A percentile compares a stretch with the other conserved stretches of the same genome.
These are phyloP conservation scores for Mycothermus thermophilus DNA, from an alignment of 495 filamentous ascomycete genomes.

Conservation along the genomic window DNA sequence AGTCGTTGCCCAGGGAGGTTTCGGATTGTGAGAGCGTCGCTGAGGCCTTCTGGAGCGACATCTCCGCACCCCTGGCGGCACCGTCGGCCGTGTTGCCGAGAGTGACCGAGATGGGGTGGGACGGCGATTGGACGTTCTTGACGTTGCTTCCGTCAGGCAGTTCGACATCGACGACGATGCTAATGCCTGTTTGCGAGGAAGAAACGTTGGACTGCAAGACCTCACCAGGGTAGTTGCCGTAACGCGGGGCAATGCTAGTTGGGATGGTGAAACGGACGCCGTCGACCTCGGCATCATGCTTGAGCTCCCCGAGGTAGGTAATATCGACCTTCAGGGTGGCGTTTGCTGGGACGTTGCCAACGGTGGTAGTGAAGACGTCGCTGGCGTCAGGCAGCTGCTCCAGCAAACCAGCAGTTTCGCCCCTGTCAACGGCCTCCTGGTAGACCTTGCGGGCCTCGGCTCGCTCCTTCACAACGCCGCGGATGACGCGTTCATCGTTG, in stretches of 20 bases:
- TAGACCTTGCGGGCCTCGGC: constrained; percentile 40
- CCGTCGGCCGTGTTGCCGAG: constrained; percentile 42
- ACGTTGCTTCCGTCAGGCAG: constrained; percentile 43
- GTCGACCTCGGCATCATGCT: constrained; percentile 48
- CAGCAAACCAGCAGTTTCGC: constrained; percentile 47
- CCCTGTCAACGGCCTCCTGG: constrained; percentile 38
- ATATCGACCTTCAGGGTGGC: constrained; percentile 42
- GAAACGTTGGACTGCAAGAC: constrained; percentile 6
- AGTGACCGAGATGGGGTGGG: constrained; percentile 50
- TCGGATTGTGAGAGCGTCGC: constrained; percentile 42
- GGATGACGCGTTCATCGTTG: constrained; percentile 32
- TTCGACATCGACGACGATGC: constrained; percentile 45
- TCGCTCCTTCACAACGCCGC: constrained; percentile 48
- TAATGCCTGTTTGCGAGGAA: constrained; percentile 29
- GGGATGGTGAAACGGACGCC: constrained; percentile 53
- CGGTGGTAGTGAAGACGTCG: constrained; percentile 50
- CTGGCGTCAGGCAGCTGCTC: constrained; percentile 42
- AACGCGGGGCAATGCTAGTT: constrained; percentile 46
- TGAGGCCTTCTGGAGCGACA: constrained; percentile 42
- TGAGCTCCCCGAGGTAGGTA: constrained; percentile 52
- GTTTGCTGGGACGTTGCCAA: constrained; percentile 48
- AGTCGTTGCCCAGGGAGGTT: constrained; percentile 36
- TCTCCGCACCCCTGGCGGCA: constrained; percentile 22
- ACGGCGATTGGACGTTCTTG: constrained; percentile 46
- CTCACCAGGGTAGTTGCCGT: constrained; percentile 35